Conservation (phyloP, 305 asterid genomes). For the Fraxinus baroniana region DNA sequence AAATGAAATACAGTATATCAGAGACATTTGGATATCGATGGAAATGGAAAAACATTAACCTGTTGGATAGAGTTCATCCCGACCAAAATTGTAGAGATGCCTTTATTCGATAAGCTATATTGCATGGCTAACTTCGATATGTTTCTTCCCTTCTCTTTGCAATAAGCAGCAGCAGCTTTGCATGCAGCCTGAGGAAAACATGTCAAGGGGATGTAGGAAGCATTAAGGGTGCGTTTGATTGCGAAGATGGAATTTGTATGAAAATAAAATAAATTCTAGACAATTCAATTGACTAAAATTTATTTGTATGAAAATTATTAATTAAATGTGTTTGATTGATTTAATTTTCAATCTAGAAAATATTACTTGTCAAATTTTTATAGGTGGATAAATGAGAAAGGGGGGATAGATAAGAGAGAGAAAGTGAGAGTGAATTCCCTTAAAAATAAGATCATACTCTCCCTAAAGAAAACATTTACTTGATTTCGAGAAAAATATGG, state of each 20-base stretch:
- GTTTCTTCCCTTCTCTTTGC: slow-evolving; percentile 66
- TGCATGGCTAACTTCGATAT: slow-evolving; percentile 79
- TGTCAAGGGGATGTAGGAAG: background rate
- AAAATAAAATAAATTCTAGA: too few relatives aligned
- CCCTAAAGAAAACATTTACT: too few relatives aligned
- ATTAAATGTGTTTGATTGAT: too few relatives aligned
- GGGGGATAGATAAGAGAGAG: too few relatives aligned
- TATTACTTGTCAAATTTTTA: too few relatives aligned
- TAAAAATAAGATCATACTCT: too few relatives aligned
- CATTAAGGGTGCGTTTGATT: background rate
- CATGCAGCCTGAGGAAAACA: slow-evolving; percentile 66
- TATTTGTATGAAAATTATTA: too few relatives aligned
- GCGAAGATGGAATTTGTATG: background rate
- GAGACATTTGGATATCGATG: background rate
- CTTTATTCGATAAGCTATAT: slow-evolving; percentile 72
- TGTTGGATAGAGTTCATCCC: slow-evolving; percentile 86
- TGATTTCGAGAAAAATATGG: too few relatives aligned
- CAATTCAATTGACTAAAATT: too few relatives aligned
- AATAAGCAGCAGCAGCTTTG: slow-evolving; percentile 67
- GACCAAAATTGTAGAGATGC: slow-evolving; percentile 72
- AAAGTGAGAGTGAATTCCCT: too few relatives aligned
- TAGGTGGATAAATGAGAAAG: too few relatives aligned
- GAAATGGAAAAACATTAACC: slow-evolving; percentile 39
- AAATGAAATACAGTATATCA: background rate
- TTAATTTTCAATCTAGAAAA: too few relatives aligned